Percentiles rank a stretch among this genome's conserved stretches.
These are phyloP conservation scores for Penicillium dipodomyicola DNA, from an alignment of 495 filamentous ascomycete species.

Conservation along the genomic window DNA sequence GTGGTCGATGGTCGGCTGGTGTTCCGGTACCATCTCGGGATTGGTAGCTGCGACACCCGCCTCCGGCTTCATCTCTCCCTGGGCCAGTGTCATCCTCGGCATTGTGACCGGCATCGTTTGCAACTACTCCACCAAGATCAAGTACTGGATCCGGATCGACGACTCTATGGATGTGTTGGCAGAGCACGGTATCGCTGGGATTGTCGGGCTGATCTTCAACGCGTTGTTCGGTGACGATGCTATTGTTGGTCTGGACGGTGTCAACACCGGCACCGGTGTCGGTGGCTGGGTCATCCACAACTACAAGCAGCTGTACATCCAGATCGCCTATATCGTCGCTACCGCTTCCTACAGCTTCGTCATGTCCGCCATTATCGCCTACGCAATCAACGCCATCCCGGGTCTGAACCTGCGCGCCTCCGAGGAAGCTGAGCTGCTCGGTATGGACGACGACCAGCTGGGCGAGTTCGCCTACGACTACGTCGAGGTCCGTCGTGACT, in stretches of 20 bases:
- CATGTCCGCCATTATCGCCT: constrained; percentile 80
- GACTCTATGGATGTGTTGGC: constrained; percentile 98
- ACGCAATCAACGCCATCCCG: constrained; percentile 79
- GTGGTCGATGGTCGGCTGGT: constrained; percentile 99
- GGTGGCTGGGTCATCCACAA: constrained; percentile 90
- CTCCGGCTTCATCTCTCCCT: constrained; percentile 83
- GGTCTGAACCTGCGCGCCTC: constrained; percentile 89
- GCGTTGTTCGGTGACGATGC: constrained; percentile 82
- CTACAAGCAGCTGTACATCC: constrained; percentile 86
- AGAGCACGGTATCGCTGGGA: constrained; percentile 94
- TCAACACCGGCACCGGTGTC: constrained; percentile 68
- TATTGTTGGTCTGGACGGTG: constrained; percentile 91
- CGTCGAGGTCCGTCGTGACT: constrained; percentile 95
- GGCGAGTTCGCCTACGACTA: constrained; percentile 99
- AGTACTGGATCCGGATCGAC: constrained; percentile 93
- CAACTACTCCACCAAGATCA: constrained; percentile 96
- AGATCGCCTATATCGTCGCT: constrained; percentile 86
- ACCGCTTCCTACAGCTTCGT: constrained; percentile 74
- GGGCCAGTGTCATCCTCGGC: constrained; percentile 83
- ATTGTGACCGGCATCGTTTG: constrained; percentile 79
- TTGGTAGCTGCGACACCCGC: constrained; percentile 90
- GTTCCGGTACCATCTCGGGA: constrained; percentile 87
- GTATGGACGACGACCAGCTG: constrained; percentile 98
- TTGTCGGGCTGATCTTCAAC: constrained; percentile 90
- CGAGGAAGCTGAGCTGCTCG: constrained; percentile 94